These are phyloP conservation scores for Penicillium sp. DNA, from an alignment of 2,329 filamentous ascomycete genomes.

Conservation along the genomic window DNA sequence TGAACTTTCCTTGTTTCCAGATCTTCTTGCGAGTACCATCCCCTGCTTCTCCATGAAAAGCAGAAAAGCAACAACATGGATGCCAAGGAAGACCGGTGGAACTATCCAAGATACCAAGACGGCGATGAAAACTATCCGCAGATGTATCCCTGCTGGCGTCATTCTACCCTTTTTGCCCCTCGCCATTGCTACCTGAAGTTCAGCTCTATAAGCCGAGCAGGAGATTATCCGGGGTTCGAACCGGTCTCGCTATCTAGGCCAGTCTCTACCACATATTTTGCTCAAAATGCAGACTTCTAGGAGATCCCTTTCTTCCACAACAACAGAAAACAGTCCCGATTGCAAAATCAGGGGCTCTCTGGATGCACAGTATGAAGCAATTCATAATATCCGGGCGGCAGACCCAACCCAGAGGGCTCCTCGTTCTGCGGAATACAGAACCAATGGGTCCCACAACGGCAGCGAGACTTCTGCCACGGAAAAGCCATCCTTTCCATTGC, in stretches of 20 bases:
- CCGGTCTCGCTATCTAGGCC: neutral
- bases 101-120: slow-evolving; percentile 5
- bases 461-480: neutral
- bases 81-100: slow-evolving; percentile 11
- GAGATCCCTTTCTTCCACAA: slow-evolving; percentile 3
- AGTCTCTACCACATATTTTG: neutral
- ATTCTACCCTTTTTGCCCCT: neutral
- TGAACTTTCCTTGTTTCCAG: neutral
- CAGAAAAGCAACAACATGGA: slow-evolving; percentile 1
- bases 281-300: slow-evolving; percentile 1
- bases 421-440: neutral
- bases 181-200: neutral
- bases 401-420: neutral
- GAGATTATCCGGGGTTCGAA: neutral
- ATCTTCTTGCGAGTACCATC: neutral
- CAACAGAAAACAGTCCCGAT: slow-evolving; percentile 1
- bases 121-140: neutral
- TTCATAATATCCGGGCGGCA: neutral
- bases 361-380: neutral
- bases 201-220: slow-evolving; percentile 4
- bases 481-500: neutral
- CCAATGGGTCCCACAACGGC: neutral
- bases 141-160: slow-evolving; percentile 7
- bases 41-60: neutral
- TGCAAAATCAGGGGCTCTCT: neutral